Evolutionary conservation across 176 grass and related monocot species (phyloP), one percentile per base, ranked within the genome.

Genomic region (Calamus simplicifolius): DNA sequence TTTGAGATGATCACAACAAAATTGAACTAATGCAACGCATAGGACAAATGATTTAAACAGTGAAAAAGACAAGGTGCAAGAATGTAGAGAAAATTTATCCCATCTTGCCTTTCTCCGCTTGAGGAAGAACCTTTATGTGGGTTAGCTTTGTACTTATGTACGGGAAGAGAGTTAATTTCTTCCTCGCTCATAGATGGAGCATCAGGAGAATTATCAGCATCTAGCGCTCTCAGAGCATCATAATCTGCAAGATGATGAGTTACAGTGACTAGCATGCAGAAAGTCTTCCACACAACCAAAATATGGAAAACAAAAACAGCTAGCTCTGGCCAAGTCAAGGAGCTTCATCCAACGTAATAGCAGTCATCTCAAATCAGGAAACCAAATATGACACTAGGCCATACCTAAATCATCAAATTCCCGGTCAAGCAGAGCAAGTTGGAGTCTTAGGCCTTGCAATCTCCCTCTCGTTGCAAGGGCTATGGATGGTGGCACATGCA

Each of bases 381-480:
- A 10, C 35, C 35, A 43, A 43, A 43, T 43, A 13, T 43, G 35
- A 43, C 35, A 43, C 3, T 1, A 43, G 12, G 16, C 17, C 43
- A 3, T 64, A 92, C 93, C 93, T 85, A 97, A 82, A 78, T 97
- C 93, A 67, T 97, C 93, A 73, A 97, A 92, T 65, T 97, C 93
- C 1, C 87, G 93, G 43, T 97, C 93, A 66, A 97, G 77, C 30
- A 97, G 78, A 23, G 87, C 93, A 54, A 97, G 87, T 73, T 97
- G 87, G 61, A 97, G 84, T 51, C 93, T 85, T 55, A 97, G 87
- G 49, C 78, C 82, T 66, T 92, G 93, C 58, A 97, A 73, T 18
- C 81, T 75, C 58, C 87, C 93, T 74, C 81, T 79, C 0, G 87
- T 85, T 52, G 87, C 80, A 65, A 88, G 54, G n/a, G 83, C 64